Conservation (phyloP, 345 rosid genomes). For the Citrus unshiu region DNA sequence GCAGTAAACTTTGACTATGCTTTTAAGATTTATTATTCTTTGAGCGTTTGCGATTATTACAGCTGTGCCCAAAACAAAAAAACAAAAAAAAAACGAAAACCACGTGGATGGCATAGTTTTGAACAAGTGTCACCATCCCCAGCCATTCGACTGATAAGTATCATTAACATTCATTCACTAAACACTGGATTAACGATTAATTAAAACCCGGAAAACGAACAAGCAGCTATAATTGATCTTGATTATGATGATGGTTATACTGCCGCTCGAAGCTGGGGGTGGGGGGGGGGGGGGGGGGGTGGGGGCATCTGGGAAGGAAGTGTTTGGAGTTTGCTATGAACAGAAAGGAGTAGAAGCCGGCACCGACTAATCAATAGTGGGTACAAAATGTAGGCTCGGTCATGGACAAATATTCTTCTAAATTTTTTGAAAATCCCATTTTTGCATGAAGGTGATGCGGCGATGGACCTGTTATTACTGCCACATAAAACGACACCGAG, state of each 20-base stretch:
- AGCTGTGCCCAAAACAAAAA: not conserved
- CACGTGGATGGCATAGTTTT: not conserved
- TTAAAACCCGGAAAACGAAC: no score
- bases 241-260: not conserved
- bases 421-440: not conserved
- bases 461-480: no score
- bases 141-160: not conserved
- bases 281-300: no score
- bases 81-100: not conserved
- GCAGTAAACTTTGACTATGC: conserved; percentile 26
- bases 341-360: not conserved
- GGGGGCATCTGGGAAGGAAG: not conserved
- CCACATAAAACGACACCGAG: conserved; percentile 8
- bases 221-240: not conserved
- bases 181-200: no score
- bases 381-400: not conserved
- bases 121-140: not conserved
- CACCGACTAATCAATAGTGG: not conserved
- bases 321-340: not conserved
- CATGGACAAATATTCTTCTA: no score
- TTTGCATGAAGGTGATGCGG: not conserved
- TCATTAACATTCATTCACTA: no score
- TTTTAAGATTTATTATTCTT: not conserved
- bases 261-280: not conserved
- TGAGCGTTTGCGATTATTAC: not conserved